Base-by-base conservation (phyloP, 805 yeast genomes). In the Candida schatavii region DNA sequence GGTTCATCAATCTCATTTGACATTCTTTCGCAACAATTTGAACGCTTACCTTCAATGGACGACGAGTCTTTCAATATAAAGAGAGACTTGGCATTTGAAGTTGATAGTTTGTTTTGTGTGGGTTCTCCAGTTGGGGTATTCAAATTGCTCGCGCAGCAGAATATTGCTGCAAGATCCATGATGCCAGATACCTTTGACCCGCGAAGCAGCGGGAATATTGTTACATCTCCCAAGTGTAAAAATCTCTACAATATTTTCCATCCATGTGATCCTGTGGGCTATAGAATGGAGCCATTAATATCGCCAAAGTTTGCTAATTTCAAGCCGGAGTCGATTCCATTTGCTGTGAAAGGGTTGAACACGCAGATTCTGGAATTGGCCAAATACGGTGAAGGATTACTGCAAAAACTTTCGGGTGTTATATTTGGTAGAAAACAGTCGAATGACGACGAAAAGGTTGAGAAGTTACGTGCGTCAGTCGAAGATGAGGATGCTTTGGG, bases 101-200 rank as follows among this genome's bases (percentile, higher is more conserved):
- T 88, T 4, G 83, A 81, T 14, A 83, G 84, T 48, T 75, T 80
- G 48, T 90, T 88, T 57, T 80, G 86, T 10, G 72, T 88, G 25
- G 99, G 98, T 0, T 88, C 96, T 2, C 99, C 98, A 0, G 77
- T 86, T 27, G 97, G 97, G 1, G 80, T 88, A 17, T 85, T 90
- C 62, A 84, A 85, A 59, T 66, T 91, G 25, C 75, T 93, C 31
- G 81, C 80, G 48, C 77, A 83, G 35, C 75, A 74, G 34, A 78
- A 77, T 37, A 74, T 89, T n/a, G 64, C 68, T 17, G 68, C 83
- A 1, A 54, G 79, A 22, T 45, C 45, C 9, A 46, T 47, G 15
- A 34, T 52, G 2, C 50, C 55, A 9, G 38, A 26, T 4, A 60
- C 37, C 4, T 59, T 54, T 42, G 49, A 59, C 40, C 62, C 64